These are phyloP conservation scores for Daldinia vernicosa DNA, from an alignment of 495 filamentous ascomycete species.

Conservation along the genomic window DNA sequence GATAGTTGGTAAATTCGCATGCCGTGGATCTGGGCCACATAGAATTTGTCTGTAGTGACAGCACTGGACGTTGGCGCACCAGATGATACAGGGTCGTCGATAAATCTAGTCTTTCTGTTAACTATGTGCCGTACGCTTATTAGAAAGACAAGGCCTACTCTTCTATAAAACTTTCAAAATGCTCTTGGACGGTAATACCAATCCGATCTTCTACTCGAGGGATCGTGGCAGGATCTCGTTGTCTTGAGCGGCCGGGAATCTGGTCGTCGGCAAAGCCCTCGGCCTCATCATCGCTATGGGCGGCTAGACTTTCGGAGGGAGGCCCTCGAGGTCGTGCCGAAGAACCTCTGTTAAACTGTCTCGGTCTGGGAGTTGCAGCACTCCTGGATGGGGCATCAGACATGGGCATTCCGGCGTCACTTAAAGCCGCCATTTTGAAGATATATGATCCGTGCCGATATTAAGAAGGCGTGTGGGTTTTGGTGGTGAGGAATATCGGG, in stretches of 20 bases:
- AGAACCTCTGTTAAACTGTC: conserved; percentile 56
- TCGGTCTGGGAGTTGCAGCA: conserved; percentile 48
- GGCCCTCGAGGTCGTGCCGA: conserved; percentile 68
- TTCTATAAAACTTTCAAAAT: conserved; percentile 90
- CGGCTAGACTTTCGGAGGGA: conserved; percentile 71
- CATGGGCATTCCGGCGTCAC: conserved; percentile 56
- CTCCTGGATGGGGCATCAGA: conserved; percentile 52
- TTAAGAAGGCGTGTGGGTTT: neutral
- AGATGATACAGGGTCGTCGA: conserved; percentile 78
- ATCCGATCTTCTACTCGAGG: conserved; percentile 88
- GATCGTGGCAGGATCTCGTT: conserved; percentile 69
- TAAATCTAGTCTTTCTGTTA: conserved; percentile 61
- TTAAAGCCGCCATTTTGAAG: conserved; percentile 50
- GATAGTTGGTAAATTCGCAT: conserved; percentile 87
- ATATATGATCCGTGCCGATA: neutral
- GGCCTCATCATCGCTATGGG: conserved; percentile 69
- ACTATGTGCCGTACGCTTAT: conserved; percentile 13
- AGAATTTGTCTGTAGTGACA: conserved; percentile 87
- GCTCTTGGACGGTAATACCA: conserved; percentile 82
- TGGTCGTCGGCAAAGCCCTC: conserved; percentile 68
- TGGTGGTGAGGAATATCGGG: conserved; percentile 38
- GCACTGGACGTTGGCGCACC: conserved; percentile 78
- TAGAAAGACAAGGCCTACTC: conserved; percentile 60
- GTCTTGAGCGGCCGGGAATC: conserved; percentile 62
- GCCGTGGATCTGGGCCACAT: conserved; percentile 93